Percentiles rank a stretch among this genome's conserved stretches.
phyloP scores from a whole-genome alignment of 257 asterid genomes.

The Solanum tacnaense region DNA sequence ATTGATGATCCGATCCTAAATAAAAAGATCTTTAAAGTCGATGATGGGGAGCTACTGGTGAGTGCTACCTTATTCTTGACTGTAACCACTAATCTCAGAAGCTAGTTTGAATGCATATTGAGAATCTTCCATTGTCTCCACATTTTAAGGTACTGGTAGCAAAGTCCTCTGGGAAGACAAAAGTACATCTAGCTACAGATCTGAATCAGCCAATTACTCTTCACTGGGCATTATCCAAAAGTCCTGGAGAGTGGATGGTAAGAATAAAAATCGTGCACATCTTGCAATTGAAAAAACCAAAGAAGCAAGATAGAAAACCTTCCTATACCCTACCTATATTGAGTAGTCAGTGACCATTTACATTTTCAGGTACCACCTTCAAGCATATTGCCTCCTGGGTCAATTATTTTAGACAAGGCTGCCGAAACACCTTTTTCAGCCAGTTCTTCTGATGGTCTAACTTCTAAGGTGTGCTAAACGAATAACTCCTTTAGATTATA shows the following conservation, averaged over 20 bases:
- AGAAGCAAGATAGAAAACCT: neutral
- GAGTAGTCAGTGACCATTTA: neutral
- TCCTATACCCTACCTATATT: neutral
- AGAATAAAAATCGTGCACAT: slow-evolving; percentile 8
- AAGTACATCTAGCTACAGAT: slow-evolving; percentile 74
- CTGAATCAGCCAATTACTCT: slow-evolving; percentile 62
- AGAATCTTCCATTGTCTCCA: neutral
- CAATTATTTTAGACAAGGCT: slow-evolving; percentile 54
- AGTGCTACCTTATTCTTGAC: slow-evolving; percentile 2
- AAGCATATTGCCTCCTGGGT: slow-evolving; percentile 64
- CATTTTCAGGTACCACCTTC: slow-evolving; percentile 65
- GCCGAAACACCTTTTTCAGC: slow-evolving; percentile 55
- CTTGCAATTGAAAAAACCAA: neutral
- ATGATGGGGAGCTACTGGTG: slow-evolving; percentile 75
- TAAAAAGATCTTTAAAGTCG: slow-evolving; percentile 46
- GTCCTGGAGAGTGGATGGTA: slow-evolving; percentile 87
- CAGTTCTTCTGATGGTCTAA: slow-evolving; percentile 29
- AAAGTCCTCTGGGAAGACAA: slow-evolving; percentile 45
- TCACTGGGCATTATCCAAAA: slow-evolving; percentile 93
- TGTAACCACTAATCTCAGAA: neutral
- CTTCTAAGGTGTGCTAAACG: slow-evolving; percentile 37
- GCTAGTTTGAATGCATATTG: neutral
- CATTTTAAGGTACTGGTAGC: slow-evolving; percentile 61
- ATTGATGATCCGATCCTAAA: slow-evolving; percentile 37
- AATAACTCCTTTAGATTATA: neutral